A percentile compares a stretch with the other conserved stretches of the same genome.
Evolutionary conservation across 2,329 filamentous ascomycete species (phyloP).

Genomic region (Escovopsis sp.): DNA sequence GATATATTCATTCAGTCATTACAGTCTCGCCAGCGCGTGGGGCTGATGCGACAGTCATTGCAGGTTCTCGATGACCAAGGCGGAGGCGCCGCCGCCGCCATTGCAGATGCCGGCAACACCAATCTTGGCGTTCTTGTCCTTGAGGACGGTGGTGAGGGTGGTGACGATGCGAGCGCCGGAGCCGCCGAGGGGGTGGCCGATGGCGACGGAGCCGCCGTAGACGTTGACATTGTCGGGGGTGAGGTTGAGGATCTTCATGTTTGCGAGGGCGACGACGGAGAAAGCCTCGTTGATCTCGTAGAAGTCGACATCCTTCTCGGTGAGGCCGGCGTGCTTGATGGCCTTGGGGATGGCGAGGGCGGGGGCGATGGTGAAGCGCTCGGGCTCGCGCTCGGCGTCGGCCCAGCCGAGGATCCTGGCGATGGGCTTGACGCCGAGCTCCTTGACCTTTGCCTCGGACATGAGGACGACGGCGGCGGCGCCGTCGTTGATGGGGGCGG

Average conservation of each 20-base stretch:
- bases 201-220: slow-evolving; percentile 85
- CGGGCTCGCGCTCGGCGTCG: slow-evolving; percentile 79
- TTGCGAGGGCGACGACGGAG: slow-evolving; percentile 88
- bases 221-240: slow-evolving; percentile 82
- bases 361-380: slow-evolving; percentile 91
- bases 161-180: slow-evolving; percentile 89
- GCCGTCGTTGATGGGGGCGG: slow-evolving; percentile 89
- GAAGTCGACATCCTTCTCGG: slow-evolving; percentile 64
- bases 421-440: slow-evolving; percentile 78
- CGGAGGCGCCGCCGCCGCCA: slow-evolving; percentile 88
- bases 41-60: slow-evolving; percentile 26
- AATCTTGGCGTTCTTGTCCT: slow-evolving; percentile 84
- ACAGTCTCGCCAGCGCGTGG: background rate
- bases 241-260: slow-evolving; percentile 80
- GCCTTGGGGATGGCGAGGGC: slow-evolving; percentile 94
- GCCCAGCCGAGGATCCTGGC: slow-evolving; percentile 97
- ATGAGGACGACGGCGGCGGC: slow-evolving; percentile 85
- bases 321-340: slow-evolving; percentile 80
- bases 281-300: slow-evolving; percentile 99
- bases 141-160: slow-evolving; percentile 77
- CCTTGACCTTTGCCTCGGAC: slow-evolving; percentile 85
- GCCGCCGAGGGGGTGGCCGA: slow-evolving; percentile 87
- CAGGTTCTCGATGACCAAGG: slow-evolving; percentile 72
- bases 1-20: no score
- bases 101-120: slow-evolving; percentile 95